A percentile compares a stretch with the other conserved stretches of the same genome.
Evolutionary conservation across 352 stramenopile species (phyloP).

Genomic region (Phytophthora cactorum): DNA sequence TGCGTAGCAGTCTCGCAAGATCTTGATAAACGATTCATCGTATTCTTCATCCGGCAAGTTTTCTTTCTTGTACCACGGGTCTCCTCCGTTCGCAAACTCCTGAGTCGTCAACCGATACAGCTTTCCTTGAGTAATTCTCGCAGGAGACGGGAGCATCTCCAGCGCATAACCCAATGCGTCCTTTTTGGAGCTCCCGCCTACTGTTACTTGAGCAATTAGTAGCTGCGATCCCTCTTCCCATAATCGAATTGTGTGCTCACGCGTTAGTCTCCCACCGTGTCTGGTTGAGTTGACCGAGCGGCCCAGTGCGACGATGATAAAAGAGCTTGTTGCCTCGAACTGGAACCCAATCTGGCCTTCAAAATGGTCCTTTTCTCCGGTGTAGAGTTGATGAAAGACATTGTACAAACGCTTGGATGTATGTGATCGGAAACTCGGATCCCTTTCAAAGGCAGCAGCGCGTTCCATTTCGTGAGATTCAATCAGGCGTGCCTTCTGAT

Average conservation of each 20-base stretch:
- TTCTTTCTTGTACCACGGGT: slow-evolving; percentile 92
- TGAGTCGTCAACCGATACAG: slow-evolving; percentile 88
- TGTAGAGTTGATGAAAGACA: slow-evolving; percentile 90
- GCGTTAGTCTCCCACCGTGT: slow-evolving; percentile 67
- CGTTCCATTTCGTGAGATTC: slow-evolving; percentile 74
- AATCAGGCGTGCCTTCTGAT: slow-evolving; percentile 62
- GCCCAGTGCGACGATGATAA: slow-evolving; percentile 81
- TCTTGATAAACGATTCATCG: slow-evolving; percentile 86
- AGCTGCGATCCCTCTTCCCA: slow-evolving; percentile 86
- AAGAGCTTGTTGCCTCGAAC: slow-evolving; percentile 86
- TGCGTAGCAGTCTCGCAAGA: slow-evolving; percentile 86
- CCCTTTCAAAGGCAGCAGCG: slow-evolving; percentile 55
- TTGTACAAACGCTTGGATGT: slow-evolving; percentile 84
- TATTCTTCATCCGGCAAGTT: slow-evolving; percentile 89
- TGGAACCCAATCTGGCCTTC: slow-evolving; percentile 91
- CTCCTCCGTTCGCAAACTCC: slow-evolving; percentile 86
- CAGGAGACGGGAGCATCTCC: slow-evolving; percentile 57
- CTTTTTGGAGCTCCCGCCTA: slow-evolving; percentile 70
- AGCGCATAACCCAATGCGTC: slow-evolving; percentile 80
- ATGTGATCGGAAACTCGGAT: slow-evolving; percentile 49
- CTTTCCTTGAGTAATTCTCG: slow-evolving; percentile 81
- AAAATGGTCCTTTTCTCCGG: slow-evolving; percentile 90
- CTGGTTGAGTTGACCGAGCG: slow-evolving; percentile 77
- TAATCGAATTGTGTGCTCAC: slow-evolving; percentile 78
- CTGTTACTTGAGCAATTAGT: slow-evolving; percentile 66